Evolutionary conservation across 441 rosid species (phyloP).

Genomic region (Gossypium davidsonii): DNA sequence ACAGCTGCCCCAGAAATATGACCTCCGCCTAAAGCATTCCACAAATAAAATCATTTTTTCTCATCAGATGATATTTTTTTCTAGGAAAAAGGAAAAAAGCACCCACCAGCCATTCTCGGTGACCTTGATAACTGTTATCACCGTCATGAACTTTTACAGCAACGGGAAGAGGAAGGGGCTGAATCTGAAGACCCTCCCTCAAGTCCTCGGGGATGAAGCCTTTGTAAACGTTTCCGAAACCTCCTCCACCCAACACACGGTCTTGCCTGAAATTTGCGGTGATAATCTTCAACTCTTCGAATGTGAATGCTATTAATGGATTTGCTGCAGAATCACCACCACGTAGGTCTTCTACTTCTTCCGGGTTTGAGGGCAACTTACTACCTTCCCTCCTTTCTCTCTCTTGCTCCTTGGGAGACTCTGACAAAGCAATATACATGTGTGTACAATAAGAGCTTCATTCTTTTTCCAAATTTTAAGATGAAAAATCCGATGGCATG

Average conservation of each 20-base stretch:
- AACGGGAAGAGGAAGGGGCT: conserved; percentile 62
- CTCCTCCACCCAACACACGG: conserved; percentile 84
- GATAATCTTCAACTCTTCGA: conserved; percentile 60
- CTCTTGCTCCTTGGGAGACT: conserved; percentile 52
- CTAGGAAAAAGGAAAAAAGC: neutral
- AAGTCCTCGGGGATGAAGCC: conserved; percentile 62
- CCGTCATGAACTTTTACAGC: conserved; percentile 97
- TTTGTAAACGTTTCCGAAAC: conserved; percentile 89
- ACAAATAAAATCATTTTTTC: neutral
- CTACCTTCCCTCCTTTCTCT: conserved; percentile 35
- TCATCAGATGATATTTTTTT: conserved; percentile 4
- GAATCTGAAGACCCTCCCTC: conserved; percentile 41
- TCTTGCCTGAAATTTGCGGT: conserved; percentile 85
- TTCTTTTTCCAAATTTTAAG: too few species aligned
- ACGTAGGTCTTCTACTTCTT: conserved; percentile 90
- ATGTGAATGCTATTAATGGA: conserved; percentile 79
- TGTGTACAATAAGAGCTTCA: neutral
- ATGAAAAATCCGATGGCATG: neutral
- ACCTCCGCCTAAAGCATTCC: conserved; percentile 73
- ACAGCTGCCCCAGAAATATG: conserved; percentile 91
- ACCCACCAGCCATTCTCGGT: conserved; percentile 94
- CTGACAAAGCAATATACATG: conserved; percentile 25
- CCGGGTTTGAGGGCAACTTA: conserved; percentile 80
- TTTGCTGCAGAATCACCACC: conserved; percentile 73
- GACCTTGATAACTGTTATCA: conserved; percentile 82